A percentile compares a stretch with the other conserved stretches of the same genome.
phyloP scores from a whole-genome alignment of 2,329 filamentous ascomycete genomes.

The Fusarium sp. region DNA sequence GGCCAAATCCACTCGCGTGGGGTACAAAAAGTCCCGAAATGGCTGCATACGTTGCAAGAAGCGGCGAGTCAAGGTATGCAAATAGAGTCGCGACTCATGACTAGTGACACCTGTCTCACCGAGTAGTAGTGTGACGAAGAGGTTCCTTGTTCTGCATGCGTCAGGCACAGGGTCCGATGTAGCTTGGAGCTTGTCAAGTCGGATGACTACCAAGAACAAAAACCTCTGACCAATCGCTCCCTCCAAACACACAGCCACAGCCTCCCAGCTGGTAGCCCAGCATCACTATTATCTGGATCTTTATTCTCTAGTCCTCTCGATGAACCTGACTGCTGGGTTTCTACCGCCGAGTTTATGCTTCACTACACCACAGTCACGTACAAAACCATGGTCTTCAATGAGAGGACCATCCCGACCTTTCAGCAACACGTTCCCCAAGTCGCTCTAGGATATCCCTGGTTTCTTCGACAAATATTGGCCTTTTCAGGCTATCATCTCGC shows the following conservation, averaged over 20 bases:
- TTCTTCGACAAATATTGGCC: conserved; percentile 26
- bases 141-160: conserved; percentile 17
- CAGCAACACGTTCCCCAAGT: conserved; percentile 24
- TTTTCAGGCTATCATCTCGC: conserved; percentile 31
- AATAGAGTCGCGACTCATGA: not conserved
- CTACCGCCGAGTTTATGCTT: conserved; percentile 25
- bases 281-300: conserved; percentile 11
- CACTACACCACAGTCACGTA: conserved; percentile 34
- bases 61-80: conserved; percentile 17
- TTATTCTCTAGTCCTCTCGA: not conserved
- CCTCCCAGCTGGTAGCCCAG: not conserved
- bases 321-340: conserved; percentile 21
- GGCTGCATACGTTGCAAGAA: conserved; percentile 26
- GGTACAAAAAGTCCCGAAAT: conserved; percentile 34
- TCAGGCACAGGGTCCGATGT: conserved; percentile 20
- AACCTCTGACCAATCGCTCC: not conserved
- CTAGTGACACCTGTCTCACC: not conserved
- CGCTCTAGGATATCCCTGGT: conserved; percentile 23
- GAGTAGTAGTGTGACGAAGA: conserved; percentile 16
- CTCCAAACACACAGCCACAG: not conserved
- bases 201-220: not conserved
- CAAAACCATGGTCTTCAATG: conserved; percentile 22
- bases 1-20: conserved; percentile 9
- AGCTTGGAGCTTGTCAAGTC: conserved; percentile 10
- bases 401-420: conserved; percentile 7